Conservation (phyloP, 2,329 filamentous ascomycete genomes). For the Botrytis porri region DNA sequence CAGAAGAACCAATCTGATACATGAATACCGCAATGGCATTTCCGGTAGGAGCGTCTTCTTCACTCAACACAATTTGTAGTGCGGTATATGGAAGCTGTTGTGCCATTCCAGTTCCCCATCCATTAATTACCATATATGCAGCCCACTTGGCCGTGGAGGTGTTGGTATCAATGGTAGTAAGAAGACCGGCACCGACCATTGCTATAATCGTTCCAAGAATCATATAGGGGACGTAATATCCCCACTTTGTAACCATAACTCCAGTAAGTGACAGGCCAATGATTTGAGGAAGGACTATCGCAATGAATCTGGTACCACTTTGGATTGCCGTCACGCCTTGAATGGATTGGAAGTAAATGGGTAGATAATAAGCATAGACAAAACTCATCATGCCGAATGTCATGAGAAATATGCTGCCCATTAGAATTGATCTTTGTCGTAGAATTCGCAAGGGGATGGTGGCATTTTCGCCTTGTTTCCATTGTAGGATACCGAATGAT, state of each 20-base stretch:
- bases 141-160: constrained; percentile 47
- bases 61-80: constrained; percentile 45
- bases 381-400: constrained; percentile 30
- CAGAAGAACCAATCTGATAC: constrained; percentile 6
- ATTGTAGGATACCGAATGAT: constrained; percentile 36
- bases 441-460: constrained; percentile 41
- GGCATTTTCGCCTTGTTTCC: constrained; percentile 12
- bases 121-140: constrained; percentile 49
- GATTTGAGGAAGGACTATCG: constrained; percentile 7
- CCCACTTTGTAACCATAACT: constrained; percentile 5
- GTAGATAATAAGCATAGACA: constrained; percentile 37
- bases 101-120: constrained; percentile 45
- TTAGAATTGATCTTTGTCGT: constrained; percentile 37
- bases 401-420: constrained; percentile 32
- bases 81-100: constrained; percentile 50
- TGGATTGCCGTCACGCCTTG: constrained; percentile 25
- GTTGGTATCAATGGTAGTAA: constrained; percentile 40
- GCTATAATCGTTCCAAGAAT: constrained; percentile 36
- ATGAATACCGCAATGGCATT: constrained; percentile 14
- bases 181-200: constrained; percentile 9
- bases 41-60: constrained; percentile 7
- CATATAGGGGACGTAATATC: constrained; percentile 20
- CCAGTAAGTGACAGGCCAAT: not conserved
- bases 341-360: constrained; percentile 39
- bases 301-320: constrained; percentile 3